Evolutionary conservation across 176 grass and related monocot species (phyloP).

Genomic region (Typha latifolia): DNA sequence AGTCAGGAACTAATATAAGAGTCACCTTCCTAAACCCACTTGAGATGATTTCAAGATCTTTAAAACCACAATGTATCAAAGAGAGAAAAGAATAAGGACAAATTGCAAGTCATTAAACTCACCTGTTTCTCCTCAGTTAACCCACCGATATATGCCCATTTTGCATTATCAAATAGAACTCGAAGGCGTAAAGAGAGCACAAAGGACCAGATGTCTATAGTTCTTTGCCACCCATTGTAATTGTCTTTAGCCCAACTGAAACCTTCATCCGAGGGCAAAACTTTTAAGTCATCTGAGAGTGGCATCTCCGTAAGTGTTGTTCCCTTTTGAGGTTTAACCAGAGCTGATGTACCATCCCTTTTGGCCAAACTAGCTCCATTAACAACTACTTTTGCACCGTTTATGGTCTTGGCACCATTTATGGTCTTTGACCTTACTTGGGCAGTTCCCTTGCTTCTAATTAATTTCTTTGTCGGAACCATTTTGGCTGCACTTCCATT

Average conservation of each 20-base stretch:
- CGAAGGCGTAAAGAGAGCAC: slow-evolving; percentile 66
- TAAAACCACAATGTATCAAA: slow-evolving; percentile 1
- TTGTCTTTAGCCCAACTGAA: slow-evolving; percentile 94
- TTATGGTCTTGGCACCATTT: slow-evolving; percentile 31
- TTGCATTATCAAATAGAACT: slow-evolving; percentile 80
- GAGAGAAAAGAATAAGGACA: not conserved
- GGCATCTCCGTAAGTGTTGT: slow-evolving; percentile 22
- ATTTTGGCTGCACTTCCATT: slow-evolving; percentile 72
- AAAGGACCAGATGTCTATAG: slow-evolving; percentile 84
- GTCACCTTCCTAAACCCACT: no score
- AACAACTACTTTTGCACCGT: slow-evolving; percentile 35
- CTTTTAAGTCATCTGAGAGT: slow-evolving; percentile 61
- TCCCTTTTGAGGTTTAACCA: slow-evolving; percentile 49
- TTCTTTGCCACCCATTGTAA: slow-evolving; percentile 80
- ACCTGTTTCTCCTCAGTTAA: slow-evolving; percentile 92
- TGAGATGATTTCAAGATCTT: no score
- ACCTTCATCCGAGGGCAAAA: slow-evolving; percentile 89
- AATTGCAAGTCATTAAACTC: not conserved
- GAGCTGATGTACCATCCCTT: slow-evolving; percentile 38
- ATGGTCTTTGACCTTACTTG: slow-evolving; percentile 24
- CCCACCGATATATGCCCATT: slow-evolving; percentile 75
- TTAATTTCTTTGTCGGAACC: slow-evolving; percentile 58
- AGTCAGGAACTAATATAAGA: no score
- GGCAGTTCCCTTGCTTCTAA: slow-evolving; percentile 30
- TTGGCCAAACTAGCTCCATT: slow-evolving; percentile 60